These are phyloP conservation scores for Trichoderma sp. DNA, from an alignment of 2,329 filamentous ascomycete genomes.

Conservation along the genomic window DNA sequence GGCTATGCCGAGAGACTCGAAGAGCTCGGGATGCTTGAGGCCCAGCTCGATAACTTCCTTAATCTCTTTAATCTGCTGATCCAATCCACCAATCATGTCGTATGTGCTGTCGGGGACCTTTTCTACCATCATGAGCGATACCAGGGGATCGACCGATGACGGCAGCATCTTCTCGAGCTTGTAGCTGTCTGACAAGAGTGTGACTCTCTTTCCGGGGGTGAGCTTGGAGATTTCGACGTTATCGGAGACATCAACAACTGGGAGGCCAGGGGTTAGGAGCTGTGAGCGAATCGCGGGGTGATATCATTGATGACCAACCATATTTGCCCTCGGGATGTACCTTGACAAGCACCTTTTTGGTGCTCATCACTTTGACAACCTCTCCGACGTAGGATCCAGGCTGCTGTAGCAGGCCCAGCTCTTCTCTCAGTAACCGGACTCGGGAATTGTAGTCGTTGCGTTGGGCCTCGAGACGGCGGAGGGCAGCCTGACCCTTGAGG, in stretches of 20 bases:
- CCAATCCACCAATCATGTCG: conserved; percentile 98
- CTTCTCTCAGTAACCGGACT: conserved; percentile 90
- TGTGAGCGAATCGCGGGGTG: background rate
- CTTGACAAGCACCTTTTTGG: conserved; percentile 98
- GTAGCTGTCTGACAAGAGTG: conserved; percentile 94
- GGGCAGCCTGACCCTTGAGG: conserved; percentile 94
- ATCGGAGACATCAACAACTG: conserved; percentile 95
- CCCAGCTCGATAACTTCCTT: conserved; percentile 99
- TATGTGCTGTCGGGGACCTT: conserved; percentile 99
- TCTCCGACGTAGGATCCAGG: conserved; percentile 98
- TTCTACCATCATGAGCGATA: conserved; percentile 99
- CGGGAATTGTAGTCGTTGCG: conserved; percentile 99
- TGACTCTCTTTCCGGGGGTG: conserved; percentile 95
- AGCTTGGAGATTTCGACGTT: conserved; percentile 94
- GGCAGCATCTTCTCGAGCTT: conserved; percentile 98
- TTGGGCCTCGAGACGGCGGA: conserved; percentile 94
- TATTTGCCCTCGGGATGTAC: conserved; percentile 99
- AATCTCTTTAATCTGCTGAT: conserved; percentile 99
- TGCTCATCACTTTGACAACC: conserved; percentile 99
- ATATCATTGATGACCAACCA: conserved; percentile 58
- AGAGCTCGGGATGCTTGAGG: conserved; percentile 96
- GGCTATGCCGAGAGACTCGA: conserved; percentile 97
- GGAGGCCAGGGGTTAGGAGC: background rate
- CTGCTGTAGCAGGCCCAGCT: conserved; percentile 93
- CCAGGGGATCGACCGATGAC: conserved; percentile 95